Conservation (phyloP, 768 basidiomycete species). For the Leucosporidium creatinivorum region DNA sequence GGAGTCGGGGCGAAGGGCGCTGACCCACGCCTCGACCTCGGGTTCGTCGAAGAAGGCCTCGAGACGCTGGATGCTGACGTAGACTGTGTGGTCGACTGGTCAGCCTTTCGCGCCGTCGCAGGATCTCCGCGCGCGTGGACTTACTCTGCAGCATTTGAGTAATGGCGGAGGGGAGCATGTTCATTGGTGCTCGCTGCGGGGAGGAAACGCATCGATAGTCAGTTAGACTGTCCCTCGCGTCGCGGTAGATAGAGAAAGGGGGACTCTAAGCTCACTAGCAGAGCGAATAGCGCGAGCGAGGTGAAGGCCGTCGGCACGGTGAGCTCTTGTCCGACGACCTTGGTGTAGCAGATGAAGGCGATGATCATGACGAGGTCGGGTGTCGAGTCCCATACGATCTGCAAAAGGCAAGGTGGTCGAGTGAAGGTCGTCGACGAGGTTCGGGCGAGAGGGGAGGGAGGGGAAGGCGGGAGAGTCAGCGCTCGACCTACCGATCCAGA, state of each 20-base stretch:
- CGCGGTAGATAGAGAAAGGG: no score
- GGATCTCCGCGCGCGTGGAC: no score
- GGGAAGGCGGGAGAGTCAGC: no score
- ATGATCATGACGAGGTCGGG: slow-evolving; percentile 13
- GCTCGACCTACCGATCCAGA: no score
- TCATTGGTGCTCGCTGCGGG: slow-evolving; percentile 20
- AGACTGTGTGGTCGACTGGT: slow-evolving; percentile 4
- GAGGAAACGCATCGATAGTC: no score
- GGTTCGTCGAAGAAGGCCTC: slow-evolving; percentile 42
- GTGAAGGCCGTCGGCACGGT: slow-evolving; percentile 77
- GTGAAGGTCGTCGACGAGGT: not conserved
- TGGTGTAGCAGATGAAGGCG: slow-evolving; percentile 1
- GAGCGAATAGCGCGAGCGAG: slow-evolving; percentile 64
- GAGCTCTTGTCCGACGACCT: slow-evolving; percentile 59
- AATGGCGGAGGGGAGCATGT: slow-evolving; percentile 20
- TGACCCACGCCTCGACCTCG: slow-evolving; percentile 42
- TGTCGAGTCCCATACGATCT: slow-evolving; percentile 20
- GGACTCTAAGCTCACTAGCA: no score
- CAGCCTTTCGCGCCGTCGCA: no score
- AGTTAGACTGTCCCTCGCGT: no score
- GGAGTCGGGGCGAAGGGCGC: slow-evolving; percentile 30
- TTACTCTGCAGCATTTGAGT: slow-evolving; percentile 14
- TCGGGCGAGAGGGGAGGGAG: no score
- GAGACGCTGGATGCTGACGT: slow-evolving; percentile 40
- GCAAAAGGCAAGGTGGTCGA: no score